These are phyloP conservation scores for Arabis alpina DNA, from an alignment of 345 rosid species.

Conservation along the genomic window DNA sequence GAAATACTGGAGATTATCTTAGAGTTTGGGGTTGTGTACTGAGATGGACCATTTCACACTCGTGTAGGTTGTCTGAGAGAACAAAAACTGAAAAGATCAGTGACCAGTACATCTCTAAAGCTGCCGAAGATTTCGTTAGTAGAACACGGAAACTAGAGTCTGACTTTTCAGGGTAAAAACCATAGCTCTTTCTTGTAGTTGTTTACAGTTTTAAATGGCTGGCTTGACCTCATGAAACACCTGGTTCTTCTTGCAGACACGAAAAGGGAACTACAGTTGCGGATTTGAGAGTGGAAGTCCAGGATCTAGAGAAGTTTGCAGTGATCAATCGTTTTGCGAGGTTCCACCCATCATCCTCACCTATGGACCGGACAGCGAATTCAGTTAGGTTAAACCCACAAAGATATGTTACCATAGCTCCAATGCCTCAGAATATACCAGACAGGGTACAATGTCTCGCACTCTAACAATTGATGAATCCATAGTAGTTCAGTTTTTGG, in stretches of 20 bases:
- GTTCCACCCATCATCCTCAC: constrained; percentile 69
- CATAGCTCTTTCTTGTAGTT: constrained; percentile 5
- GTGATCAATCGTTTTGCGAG: constrained; percentile 93
- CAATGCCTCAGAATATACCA: constrained; percentile 87
- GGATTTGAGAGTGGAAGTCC: constrained; percentile 80
- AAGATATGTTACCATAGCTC: constrained; percentile 83
- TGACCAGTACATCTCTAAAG: constrained; percentile 60
- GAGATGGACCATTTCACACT: not conserved
- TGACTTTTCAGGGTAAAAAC: constrained; percentile 60
- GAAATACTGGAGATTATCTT: not conserved
- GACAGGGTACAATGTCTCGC: constrained; percentile 91
- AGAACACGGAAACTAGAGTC: constrained; percentile 66
- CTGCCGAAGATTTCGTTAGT: constrained; percentile 62
- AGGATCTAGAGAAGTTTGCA: constrained; percentile 77
- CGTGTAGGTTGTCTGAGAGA: constrained; percentile 54
- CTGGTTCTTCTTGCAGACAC: constrained; percentile 56
- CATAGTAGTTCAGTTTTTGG: constrained; percentile 37
- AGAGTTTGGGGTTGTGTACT: not conserved
- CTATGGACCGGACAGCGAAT: constrained; percentile 48
- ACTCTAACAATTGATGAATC: constrained; percentile 65
- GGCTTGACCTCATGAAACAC: constrained; percentile 25
- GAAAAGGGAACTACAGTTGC: constrained; percentile 63
- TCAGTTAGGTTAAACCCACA: constrained; percentile 62
- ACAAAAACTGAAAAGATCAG: constrained; percentile 48
- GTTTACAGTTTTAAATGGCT: not conserved